Percentiles rank a stretch among this genome's conserved stretches.
Conservation (phyloP, 257 asterid species). For the Leptodermis oblonga region DNA sequence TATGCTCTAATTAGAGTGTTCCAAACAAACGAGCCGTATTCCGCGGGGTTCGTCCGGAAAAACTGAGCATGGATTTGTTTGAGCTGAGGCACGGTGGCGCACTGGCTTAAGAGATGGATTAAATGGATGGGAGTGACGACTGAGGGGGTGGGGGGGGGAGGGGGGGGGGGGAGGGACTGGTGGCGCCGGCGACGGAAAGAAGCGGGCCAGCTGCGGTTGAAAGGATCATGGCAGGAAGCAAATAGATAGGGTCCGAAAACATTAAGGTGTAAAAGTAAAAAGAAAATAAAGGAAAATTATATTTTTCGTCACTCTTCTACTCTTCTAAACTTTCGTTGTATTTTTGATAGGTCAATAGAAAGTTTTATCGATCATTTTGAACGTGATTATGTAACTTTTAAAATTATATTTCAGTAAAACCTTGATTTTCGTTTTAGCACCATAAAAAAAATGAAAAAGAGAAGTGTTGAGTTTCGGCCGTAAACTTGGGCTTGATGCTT, state of each 20-base stretch:
- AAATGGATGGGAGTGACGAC: conserved; percentile 34
- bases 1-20: conserved; percentile 63
- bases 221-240: conserved; percentile 21
- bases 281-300: no score
- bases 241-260: background rate
- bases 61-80: conserved; percentile 65
- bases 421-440: no score
- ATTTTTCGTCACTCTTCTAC: no score
- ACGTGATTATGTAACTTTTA: no score
- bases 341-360: no score
- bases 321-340: no score
- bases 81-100: conserved; percentile 51
- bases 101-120: conserved; percentile 39
- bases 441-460: no score
- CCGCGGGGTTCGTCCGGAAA: conserved; percentile 41
- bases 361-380: no score
- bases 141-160: background rate
- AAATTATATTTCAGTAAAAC: no score
- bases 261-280: no score
- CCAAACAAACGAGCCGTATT: conserved; percentile 45
- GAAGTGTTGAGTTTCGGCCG: no score
- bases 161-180: conserved; percentile 14
- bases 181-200: conserved; percentile 13
- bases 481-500: no score
- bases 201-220: conserved; percentile 22